Base-by-base conservation (phyloP, 768 basidiomycete species). In the Dentipellis fragilis region DNA sequence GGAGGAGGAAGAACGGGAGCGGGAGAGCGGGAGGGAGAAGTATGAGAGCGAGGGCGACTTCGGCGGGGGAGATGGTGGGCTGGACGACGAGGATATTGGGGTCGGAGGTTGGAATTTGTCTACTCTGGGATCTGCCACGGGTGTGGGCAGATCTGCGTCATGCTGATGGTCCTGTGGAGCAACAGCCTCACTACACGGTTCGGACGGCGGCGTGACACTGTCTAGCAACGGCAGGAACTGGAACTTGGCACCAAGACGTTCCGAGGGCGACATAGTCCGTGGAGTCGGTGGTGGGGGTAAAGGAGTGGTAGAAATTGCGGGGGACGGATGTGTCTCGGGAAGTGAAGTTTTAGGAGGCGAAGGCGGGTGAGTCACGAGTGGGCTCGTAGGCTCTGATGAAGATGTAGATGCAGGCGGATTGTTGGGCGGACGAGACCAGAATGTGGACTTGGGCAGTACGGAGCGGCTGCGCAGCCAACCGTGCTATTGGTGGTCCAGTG, bases 161-260 rank as follows among this genome's bases (percentile, higher is more conserved):
- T 29, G 29, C 29, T 29, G 29, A 29, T 29, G 29, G 29, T 29
- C 29, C 29, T 29, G 29, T 29, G 29, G 29, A 29, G 29, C 29
- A 29, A 6, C 29, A 6, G 29, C 6, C 29, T 29, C 29, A 29
- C 29, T 29, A 29, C 3, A 29, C 4, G 49, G 38, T 16, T 23
- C 19, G 4, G 23, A 34, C 10, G 57, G 12, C 11, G 46, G 17
- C 8, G 52, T 19, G 7, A 54, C 37, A 11, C 54, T 49, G 6
- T 61, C 60, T 12, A 61, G 56, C 7, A 61, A 40, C 38, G 60
- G 60, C 14, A 61, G 38, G 42, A 61, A 61, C 10, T 57, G 40
- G 42, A 61, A 61, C 39, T 59, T 59, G 7, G 60, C 54, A 21
- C 45, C 17, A 17, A 55, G 52, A 35, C 58, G 60, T 8, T 55